These are phyloP conservation scores for Suhomyces pyralidae DNA, from an alignment of 805 yeast species.

Conservation along the genomic window DNA sequence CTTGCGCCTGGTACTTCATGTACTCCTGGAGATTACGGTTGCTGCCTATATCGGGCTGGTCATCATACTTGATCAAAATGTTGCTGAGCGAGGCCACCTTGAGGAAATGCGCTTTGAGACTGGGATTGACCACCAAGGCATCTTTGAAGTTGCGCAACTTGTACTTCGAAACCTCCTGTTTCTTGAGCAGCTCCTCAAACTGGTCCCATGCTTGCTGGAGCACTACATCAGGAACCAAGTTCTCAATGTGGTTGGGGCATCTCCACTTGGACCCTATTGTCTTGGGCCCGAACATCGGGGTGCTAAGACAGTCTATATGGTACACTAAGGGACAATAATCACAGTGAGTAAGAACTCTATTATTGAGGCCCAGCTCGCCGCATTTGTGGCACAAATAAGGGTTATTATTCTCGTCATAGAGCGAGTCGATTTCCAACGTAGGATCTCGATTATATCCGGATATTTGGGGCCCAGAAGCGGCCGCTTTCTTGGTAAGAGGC, in stretches of 20 bases:
- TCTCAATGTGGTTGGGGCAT: conserved; percentile 82
- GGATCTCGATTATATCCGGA: conserved; percentile 41
- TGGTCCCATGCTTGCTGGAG: background rate
- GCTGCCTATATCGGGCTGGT: conserved; percentile 27
- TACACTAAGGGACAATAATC: conserved; percentile 80
- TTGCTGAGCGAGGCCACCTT: conserved; percentile 27
- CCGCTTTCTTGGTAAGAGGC: conserved; percentile 24
- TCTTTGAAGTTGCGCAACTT: conserved; percentile 48
- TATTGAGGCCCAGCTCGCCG: conserved; percentile 60
- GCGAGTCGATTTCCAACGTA: conserved; percentile 58
- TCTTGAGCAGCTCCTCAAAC: background rate
- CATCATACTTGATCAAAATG: conserved; percentile 30
- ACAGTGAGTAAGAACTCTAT: conserved; percentile 61
- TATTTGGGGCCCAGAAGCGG: conserved; percentile 32
- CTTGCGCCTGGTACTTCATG: conserved; percentile 24
- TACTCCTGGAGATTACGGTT: conserved; percentile 28
- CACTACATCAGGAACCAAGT: conserved; percentile 36
- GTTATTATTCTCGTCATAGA: conserved; percentile 65
- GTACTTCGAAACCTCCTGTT: conserved; percentile 4
- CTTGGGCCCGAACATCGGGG: conserved; percentile 71
- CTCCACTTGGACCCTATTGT: conserved; percentile 80
- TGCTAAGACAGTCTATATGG: conserved; percentile 85
- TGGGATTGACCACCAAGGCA: conserved; percentile 53
- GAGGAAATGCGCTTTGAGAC: conserved; percentile 34
- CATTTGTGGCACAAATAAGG: conserved; percentile 76